Evolutionary conservation across 495 filamentous ascomycete genomes (phyloP), one percentile per base, ranked within the genome.

Genomic region (Chaetomium fimeti): DNA sequence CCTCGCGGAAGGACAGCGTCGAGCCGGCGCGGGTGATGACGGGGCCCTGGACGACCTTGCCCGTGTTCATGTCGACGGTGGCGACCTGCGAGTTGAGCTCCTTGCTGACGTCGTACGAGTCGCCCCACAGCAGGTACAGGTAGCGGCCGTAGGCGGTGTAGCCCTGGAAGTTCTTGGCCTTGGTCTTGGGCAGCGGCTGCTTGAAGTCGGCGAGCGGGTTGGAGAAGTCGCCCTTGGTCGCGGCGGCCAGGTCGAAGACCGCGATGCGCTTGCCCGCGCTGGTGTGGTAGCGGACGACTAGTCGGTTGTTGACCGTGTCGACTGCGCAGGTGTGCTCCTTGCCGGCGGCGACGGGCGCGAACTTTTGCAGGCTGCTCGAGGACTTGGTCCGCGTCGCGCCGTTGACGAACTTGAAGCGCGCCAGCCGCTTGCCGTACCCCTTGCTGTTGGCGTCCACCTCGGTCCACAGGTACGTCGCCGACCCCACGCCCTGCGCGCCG

Each of bases 221-320:
- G 5, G 64, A 62, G 53, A 66, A 66, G n/a, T 66, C 47, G 6
- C 64, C 58, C n/a, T 22, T 42, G 9, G 59, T 66, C 3, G 64
- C 63, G 5, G 22, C 49, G 5, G 52, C 63, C 22, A 52, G 48
- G 24, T 27, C 24, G n/a, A 27, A 52, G 9, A 52, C 48, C 1
- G 48, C 48, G 48, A 52, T 52, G 12, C 16, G 48, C 48, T 52
- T 52, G 22, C 48, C 48, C 7, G 1, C 15, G 22, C 5, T 2
- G 20, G 20, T 24, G 8, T 52, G 2, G 24, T 52, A 52, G 20
- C 48, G 48, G 9, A 52, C 48, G 9, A 52, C 48, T 9, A 52
- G 48, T 24, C 48, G 48, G 48, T 52, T 52, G 48, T 52, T 25
- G 48, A 52, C 48, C 48, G 48, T 24, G 48, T 52, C 48, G 20